phyloP scores from a whole-genome alignment of 2,329 filamentous ascomycete genomes.

The Colletotrichum paranaense region DNA sequence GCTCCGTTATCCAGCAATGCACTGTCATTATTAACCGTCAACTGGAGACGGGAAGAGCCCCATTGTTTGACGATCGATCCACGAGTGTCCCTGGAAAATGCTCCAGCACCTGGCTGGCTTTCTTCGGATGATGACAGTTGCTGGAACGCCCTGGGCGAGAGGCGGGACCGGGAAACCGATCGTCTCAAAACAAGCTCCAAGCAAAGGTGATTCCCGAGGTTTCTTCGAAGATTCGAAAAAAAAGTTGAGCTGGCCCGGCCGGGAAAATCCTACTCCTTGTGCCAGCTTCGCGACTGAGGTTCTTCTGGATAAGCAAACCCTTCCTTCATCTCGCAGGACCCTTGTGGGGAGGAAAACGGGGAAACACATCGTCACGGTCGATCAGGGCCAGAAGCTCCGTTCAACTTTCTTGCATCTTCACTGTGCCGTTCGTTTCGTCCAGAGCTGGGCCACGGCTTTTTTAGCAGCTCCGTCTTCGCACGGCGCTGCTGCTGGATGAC shows the following conservation, averaged over 20 bases:
- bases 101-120: not conserved
- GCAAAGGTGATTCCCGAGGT: not conserved
- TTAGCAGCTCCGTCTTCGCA: slow-evolving; percentile 6
- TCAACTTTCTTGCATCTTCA: not conserved
- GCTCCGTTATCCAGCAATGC: not conserved
- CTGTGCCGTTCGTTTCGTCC: not conserved
- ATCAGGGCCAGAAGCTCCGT: slow-evolving; percentile 25
- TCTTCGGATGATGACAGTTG: slow-evolving; percentile 23
- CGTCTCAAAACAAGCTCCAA: not conserved
- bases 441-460: slow-evolving; percentile 19
- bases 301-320: not conserved
- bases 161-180: not conserved
- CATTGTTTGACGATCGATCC: slow-evolving; percentile 27
- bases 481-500: slow-evolving; percentile 20
- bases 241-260: too few species aligned
- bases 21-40: not conserved
- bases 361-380: slow-evolving; percentile 21
- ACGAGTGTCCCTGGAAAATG: slow-evolving; percentile 19
- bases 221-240: not conserved
- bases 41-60: slow-evolving; percentile 22
- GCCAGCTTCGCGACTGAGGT: not conserved
- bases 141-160: slow-evolving; percentile 1
- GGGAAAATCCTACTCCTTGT: not conserved
- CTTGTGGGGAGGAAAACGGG: slow-evolving; percentile 22
- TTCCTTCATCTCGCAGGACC: slow-evolving; percentile 7